phyloP scores from a whole-genome alignment of 2,329 filamentous ascomycete genomes.

The Myrmaecium sp. region DNA sequence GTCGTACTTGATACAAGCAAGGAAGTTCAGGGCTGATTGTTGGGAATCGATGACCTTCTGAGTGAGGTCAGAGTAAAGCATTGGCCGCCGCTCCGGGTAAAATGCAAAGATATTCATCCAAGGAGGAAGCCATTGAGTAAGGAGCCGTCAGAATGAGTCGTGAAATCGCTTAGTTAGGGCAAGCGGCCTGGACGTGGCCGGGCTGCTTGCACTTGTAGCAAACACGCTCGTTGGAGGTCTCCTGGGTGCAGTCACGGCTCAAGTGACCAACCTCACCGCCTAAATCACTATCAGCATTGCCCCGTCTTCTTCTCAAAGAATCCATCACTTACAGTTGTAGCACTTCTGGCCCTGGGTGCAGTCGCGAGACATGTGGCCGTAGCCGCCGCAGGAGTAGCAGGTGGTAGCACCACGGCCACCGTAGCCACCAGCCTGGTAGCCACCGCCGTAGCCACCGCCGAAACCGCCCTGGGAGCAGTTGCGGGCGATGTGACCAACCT shows the following conservation, averaged over 20 bases:
- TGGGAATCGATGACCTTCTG: too few relatives aligned
- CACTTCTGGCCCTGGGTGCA: conserved; percentile 99
- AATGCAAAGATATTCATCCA: too few relatives aligned
- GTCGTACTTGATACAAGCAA: too few relatives aligned
- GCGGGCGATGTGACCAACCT: conserved; percentile 89
- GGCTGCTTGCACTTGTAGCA: conserved; percentile 91
- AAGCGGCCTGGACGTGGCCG: conserved; percentile 85
- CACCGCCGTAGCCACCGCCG: conserved; percentile 29
- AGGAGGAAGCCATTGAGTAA: not conserved
- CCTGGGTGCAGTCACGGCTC: conserved; percentile 89
- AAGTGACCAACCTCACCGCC: conserved; percentile 80
- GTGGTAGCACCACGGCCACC: conserved; percentile 41
- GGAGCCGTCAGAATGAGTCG: conserved; percentile 2
- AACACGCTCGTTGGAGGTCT: conserved; percentile 79
- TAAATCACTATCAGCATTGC: conserved; percentile 16
- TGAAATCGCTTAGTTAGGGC: conserved; percentile 52
- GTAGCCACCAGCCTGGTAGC: conserved; percentile 25
- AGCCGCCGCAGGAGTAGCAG: conserved; percentile 96
- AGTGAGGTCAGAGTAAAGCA: too few relatives aligned
- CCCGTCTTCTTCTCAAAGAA: not conserved
- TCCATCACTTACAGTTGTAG: conserved; percentile 70
- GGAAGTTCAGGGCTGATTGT: too few relatives aligned
- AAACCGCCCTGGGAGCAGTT: conserved; percentile 57
- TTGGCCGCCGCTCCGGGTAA: not conserved
- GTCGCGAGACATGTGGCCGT: conserved; percentile 94